Evolutionary conservation across 257 asterid species (phyloP), one percentile per base, ranked within the genome.

Genomic region (Penstemon newberryi): DNA sequence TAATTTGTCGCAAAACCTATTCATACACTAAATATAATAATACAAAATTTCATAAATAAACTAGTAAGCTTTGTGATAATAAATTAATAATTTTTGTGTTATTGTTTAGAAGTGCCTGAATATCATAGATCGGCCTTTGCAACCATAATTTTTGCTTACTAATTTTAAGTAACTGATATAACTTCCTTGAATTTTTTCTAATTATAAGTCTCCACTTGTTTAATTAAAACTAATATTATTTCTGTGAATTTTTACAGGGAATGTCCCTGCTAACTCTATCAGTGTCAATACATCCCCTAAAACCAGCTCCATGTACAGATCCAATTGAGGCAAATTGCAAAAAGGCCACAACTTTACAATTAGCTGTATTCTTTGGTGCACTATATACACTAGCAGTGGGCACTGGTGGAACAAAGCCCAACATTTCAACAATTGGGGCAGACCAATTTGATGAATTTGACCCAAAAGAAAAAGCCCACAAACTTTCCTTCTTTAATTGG

Each of bases 401-500:
- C 57, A 90, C 97, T 0, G 98, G 98, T 5, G 96, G 96, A 8
- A 89, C 96, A 12, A 92, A 92, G 77, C 98, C 98, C 57, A 89
- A 89, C 33, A 86, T 92, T 11, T 87, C 98, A 6, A 86, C 98
- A 0, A 85, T 92, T n/a, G 96, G 96, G 4, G 98, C 98, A 0
- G 98, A 92, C 73, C 98, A 92, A 37, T 89, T 92, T 63, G 97
- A 92, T 45, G 98, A 89, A 63, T 85, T 79, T 60, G 90, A 87
- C 25, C 84, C 93, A 0, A 89, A 84, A 45, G 98, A 92, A 68
- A 92, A 92, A 68, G 73, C 77, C 5, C 96, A 86, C 33, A 92
- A 92, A 62, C 89, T 92, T 6, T 92, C 98, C 42, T 92, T 87
- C 85, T 92, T 92, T 81, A 92, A 92, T 43, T 92, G 98, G 98